Percentiles rank a stretch among this genome's conserved stretches.
These are phyloP conservation scores for Talinum fruticosum DNA, from an alignment of 148 eudicot genomes.

Conservation along the genomic window DNA sequence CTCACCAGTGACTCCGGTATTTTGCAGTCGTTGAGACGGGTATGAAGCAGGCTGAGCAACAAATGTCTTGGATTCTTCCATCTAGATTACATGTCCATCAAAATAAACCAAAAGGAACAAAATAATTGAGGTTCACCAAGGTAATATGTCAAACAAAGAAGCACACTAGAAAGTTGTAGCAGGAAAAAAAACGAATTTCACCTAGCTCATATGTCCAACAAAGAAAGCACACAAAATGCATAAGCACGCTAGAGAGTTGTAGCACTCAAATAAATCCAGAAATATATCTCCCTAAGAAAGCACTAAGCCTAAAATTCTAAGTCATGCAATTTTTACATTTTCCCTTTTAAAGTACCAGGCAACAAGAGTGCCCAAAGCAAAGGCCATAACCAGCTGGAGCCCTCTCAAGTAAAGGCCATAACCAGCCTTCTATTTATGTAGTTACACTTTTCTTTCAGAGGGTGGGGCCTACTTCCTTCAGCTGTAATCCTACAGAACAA, in stretches of 20 bases:
- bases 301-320: neutral
- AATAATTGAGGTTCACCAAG: neutral
- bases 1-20: conserved; percentile 39
- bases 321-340: neutral
- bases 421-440: too few relatives aligned
- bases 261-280: neutral
- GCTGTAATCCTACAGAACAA: too few relatives aligned
- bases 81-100: conserved; percentile 36
- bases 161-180: neutral
- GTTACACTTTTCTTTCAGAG: too few relatives aligned
- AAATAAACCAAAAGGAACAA: neutral
- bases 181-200: neutral
- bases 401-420: too few relatives aligned
- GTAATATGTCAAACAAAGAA: neutral
- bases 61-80: conserved; percentile 68
- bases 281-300: neutral
- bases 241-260: neutral
- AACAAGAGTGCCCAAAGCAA: neutral
- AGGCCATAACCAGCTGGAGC: too few relatives aligned
- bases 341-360: neutral
- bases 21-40: conserved; percentile 48
- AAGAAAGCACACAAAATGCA: too few relatives aligned
- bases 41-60: conserved; percentile 45
- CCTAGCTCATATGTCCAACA: neutral
- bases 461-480: too few relatives aligned